Evolutionary conservation across 352 stramenopile species (phyloP).

Genomic region (Pythium scleroteichum): DNA sequence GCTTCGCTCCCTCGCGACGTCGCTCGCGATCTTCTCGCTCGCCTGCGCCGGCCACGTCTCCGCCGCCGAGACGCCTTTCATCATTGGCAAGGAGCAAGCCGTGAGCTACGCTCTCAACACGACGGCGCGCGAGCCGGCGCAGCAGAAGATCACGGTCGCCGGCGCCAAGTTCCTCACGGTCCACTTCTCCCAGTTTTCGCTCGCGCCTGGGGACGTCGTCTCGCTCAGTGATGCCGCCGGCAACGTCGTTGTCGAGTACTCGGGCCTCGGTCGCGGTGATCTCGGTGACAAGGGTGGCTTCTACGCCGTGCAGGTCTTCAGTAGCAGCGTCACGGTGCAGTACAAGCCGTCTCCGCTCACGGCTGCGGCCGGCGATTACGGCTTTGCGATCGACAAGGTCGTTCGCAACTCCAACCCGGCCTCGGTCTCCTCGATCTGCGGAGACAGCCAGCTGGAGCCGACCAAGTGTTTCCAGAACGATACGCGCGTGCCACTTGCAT

Average conservation of each 20-base stretch:
- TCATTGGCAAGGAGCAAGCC: constrained; percentile 28
- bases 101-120: constrained; percentile 31
- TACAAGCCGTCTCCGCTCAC: constrained; percentile 26
- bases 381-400: constrained; percentile 37
- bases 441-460: constrained; percentile 32
- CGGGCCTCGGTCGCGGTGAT: constrained; percentile 30
- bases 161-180: constrained; percentile 43
- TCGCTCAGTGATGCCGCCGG: constrained; percentile 28
- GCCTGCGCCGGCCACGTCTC: neutral
- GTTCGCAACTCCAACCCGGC: constrained; percentile 27
- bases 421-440: constrained; percentile 30
- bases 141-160: constrained; percentile 23
- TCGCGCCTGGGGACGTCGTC: constrained; percentile 35
- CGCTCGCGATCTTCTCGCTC: constrained; percentile 10
- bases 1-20: constrained; percentile 1
- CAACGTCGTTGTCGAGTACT: constrained; percentile 30
- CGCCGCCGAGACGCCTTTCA: constrained; percentile 15
- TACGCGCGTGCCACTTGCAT: constrained; percentile 24
- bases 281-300: constrained; percentile 36
- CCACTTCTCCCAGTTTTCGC: constrained; percentile 41
- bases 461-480: constrained; percentile 38
- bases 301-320: constrained; percentile 32
- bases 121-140: constrained; percentile 16
- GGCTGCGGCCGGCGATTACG: constrained; percentile 12
- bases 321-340: constrained; percentile 31